Evolutionary conservation across 2,329 filamentous ascomycete genomes (phyloP), one percentile per base, ranked within the genome.

Genomic region (Trematosphaeria pertusa): DNA sequence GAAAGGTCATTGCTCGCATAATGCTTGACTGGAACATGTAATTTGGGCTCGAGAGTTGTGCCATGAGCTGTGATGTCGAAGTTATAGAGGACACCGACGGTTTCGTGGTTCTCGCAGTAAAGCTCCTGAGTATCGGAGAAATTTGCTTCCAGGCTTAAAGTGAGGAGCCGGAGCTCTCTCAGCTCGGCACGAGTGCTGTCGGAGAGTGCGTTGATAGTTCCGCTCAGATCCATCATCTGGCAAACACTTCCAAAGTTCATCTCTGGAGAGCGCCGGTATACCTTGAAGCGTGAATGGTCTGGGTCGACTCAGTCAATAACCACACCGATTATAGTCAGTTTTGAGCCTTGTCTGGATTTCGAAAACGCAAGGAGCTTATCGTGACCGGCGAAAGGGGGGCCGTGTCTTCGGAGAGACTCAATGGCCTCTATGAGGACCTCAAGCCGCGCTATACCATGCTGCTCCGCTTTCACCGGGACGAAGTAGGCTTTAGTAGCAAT

Each of bases 401-500:
- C 14, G 14, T 20, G 4, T 20, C 9, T 9, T 7, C 33, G 33
- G 14, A 35, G 33, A 5, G 6, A 3, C 5, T 35, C 33, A 5
- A 35, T 35, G 4, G 33, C 14, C 5, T 18, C 15, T 4, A 5
- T 35, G 7, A 35, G 33, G 5, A 35, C 7, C 4, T 4, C 12
- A 5, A 35, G 6, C 17, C 33, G 33, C 5, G 33, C 17, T 8
- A 35, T 35, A 12, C 33, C 33, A 15, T 18, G 14, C 18, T 35
- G 33, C 33, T 35, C 33, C 14, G 33, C 33, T 35, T 35, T 35
- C 4, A 35, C 7, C 6, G 33, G 33, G 15, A 35, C 5, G 17
- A 35, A 35, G 18, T 35, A 35, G 5, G 33, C 33, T 18, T 35
- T 35, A 17, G 33, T 35, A 4, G 33, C 33, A 17, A 35, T 18